Percentiles rank a stretch among this genome's conserved stretches.
Evolutionary conservation across 2,329 filamentous ascomycete genomes (phyloP).

Genomic region (Ophiocordyceps camponoti-saundersi): DNA sequence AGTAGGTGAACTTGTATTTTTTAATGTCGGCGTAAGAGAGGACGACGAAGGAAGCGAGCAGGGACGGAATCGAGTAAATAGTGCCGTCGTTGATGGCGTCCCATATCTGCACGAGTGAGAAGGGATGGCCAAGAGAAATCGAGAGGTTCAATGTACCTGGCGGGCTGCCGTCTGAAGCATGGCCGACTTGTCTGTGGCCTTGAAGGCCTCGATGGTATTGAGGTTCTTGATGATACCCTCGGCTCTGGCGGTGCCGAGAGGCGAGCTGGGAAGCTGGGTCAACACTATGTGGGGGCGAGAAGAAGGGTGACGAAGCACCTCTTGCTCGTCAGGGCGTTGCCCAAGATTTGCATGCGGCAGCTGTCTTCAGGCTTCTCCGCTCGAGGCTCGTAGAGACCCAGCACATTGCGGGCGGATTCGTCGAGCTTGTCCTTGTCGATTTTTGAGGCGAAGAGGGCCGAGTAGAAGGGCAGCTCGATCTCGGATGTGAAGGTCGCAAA

Average conservation of each 20-base stretch:
- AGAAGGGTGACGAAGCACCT: constrained; percentile 39
- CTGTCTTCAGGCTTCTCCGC: constrained; percentile 57
- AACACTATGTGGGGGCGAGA: background rate
- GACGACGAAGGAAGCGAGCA: constrained; percentile 75
- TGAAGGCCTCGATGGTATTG: constrained; percentile 91
- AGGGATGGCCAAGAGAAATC: background rate
- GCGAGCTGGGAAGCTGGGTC: constrained; percentile 30
- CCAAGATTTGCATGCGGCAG: constrained; percentile 79
- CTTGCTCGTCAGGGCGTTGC: constrained; percentile 67
- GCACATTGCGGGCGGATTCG: constrained; percentile 71
- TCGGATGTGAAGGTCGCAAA: constrained; percentile 88
- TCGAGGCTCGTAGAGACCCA: constrained; percentile 80
- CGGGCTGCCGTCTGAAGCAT: constrained; percentile 65
- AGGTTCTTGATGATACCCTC: constrained; percentile 93
- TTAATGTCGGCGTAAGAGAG: constrained; percentile 93
- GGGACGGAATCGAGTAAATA: constrained; percentile 85
- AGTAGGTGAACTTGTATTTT: constrained; percentile 95
- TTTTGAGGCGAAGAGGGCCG: constrained; percentile 78
- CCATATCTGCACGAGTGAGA: constrained; percentile 55
- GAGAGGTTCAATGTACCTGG: constrained; percentile 36
- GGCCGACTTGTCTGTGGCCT: constrained; percentile 59
- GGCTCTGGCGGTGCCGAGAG: constrained; percentile 58
- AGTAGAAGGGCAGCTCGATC: constrained; percentile 91
- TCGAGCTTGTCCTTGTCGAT: constrained; percentile 95
- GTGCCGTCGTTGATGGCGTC: constrained; percentile 93